A percentile compares a stretch with the other conserved stretches of the same genome.
Conservation (phyloP, 371 early-diverging fungal species). For the Funneliformis caledonium region DNA sequence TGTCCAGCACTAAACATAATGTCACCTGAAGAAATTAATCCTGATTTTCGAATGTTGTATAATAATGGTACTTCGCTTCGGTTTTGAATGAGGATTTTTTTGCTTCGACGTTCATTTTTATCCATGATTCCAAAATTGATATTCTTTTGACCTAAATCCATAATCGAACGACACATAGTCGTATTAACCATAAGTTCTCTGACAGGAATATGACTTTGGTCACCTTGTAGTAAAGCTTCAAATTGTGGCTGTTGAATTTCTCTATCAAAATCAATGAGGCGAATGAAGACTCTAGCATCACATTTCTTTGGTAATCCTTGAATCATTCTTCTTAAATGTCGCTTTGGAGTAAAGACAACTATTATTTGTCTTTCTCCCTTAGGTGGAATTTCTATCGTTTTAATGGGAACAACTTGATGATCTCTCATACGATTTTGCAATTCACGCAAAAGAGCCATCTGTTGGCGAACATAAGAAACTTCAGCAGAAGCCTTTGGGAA, state of each 20-base stretch:
- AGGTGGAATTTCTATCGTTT: constrained; percentile 71
- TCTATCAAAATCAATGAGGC: constrained; percentile 80
- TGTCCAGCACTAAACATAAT: constrained; percentile 76
- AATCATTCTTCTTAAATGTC: constrained; percentile 57
- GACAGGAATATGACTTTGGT: constrained; percentile 82
- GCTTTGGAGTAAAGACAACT: constrained; percentile 77
- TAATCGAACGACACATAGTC: constrained; percentile 80
- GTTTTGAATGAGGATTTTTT: constrained; percentile 90
- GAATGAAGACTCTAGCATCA: constrained; percentile 79
- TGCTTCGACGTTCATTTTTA: constrained; percentile 85
- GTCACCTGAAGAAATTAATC: constrained; percentile 94
- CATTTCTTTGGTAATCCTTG: constrained; percentile 81
- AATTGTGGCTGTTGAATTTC: constrained; percentile 58
- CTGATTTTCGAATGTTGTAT: constrained; percentile 93
- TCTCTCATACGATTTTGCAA: constrained; percentile 64
- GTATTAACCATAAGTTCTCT: constrained; percentile 90
- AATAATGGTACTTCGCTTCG: constrained; percentile 88
- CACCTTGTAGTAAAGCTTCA: constrained; percentile 72
- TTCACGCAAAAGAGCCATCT: constrained; percentile 73
- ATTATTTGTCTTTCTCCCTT: constrained; percentile 73
- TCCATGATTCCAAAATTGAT: constrained; percentile 95
- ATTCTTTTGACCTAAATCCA: constrained; percentile 95
- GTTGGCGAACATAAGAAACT: constrained; percentile 78
- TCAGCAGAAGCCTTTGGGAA: constrained; percentile 75
- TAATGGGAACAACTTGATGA: constrained; percentile 53